Evolutionary conservation across 1,139 yeast species (phyloP).

Genomic region (Dujonia santamariae): DNA sequence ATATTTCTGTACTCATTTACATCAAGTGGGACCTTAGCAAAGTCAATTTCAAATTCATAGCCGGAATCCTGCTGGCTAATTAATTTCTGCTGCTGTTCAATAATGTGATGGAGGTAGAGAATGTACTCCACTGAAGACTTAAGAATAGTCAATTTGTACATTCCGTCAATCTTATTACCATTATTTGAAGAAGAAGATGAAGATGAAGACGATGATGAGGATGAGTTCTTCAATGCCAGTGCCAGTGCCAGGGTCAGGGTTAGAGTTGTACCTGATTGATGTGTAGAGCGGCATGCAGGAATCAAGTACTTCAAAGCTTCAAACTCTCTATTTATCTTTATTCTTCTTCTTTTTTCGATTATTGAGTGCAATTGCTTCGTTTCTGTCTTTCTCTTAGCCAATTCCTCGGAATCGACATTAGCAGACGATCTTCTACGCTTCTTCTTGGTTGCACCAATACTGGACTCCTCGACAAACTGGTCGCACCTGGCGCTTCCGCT

Average conservation of each 20-base stretch:
- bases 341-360: constrained; percentile 75
- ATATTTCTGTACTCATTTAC: constrained; percentile 59
- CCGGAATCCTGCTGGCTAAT: constrained; percentile 18
- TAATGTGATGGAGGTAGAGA: constrained; percentile 60
- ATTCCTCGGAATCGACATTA: constrained; percentile 48
- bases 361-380: constrained; percentile 69
- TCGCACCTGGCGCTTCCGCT: constrained; percentile 3
- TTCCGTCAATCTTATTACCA: constrained; percentile 52
- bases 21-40: constrained; percentile 51
- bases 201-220: constrained; percentile 9
- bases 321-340: constrained; percentile 78
- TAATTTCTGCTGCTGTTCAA: constrained; percentile 44
- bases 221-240: constrained; percentile 15
- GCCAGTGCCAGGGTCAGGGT: constrained; percentile 24
- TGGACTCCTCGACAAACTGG: constrained; percentile 7
- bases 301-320: constrained; percentile 75
- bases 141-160: constrained; percentile 77
- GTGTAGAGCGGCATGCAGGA: constrained; percentile 64
- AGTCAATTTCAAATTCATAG: constrained; percentile 39
- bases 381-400: constrained; percentile 54
- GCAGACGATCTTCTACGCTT: constrained; percentile 48
- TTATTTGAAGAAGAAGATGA: constrained; percentile 15
- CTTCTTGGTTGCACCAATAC: constrained; percentile 24
- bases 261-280: too few relatives aligned
- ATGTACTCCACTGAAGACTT: constrained; percentile 83